A percentile compares a stretch with the other conserved stretches of the same genome.
phyloP scores from a whole-genome alignment of 1,284 basidiomycete species.

The Veloboletus limbatus region DNA sequence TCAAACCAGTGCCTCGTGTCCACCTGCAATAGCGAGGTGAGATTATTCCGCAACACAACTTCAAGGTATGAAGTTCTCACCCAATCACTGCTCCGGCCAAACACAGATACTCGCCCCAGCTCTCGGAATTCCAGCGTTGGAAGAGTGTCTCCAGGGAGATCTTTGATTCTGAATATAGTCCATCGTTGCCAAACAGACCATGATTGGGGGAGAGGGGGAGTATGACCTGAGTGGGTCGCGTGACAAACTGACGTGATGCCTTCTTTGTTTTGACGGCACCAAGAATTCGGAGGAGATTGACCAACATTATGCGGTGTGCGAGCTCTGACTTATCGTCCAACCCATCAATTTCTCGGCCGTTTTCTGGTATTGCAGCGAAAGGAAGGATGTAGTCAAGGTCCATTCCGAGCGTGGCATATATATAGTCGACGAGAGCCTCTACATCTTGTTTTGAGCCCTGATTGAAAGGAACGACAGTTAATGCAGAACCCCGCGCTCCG shows the following conservation, averaged over 20 bases:
- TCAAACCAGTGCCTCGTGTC: conserved; percentile 98
- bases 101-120: conserved; percentile 98
- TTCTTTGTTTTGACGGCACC: conserved; percentile 98
- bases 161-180: conserved; percentile 98
- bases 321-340: conserved; percentile 97
- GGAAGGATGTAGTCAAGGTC: conserved; percentile 98
- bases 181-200: conserved; percentile 96
- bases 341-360: conserved; percentile 96
- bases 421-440: conserved; percentile 96
- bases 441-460: conserved; percentile 98
- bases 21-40: conserved; percentile 51
- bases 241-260: conserved; percentile 93
- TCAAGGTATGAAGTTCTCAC: conserved; percentile 38
- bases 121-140: conserved; percentile 97
- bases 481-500: conserved; percentile 90
- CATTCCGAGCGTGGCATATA: conserved; percentile 91
- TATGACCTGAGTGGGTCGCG: conserved; percentile 96
- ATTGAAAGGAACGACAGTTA: conserved; percentile 98
- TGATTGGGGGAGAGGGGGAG: conserved; percentile 97
- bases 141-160: conserved; percentile 97
- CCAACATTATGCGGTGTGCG: conserved; percentile 95
- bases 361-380: conserved; percentile 97
- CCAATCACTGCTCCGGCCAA: conserved; percentile 98
- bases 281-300: conserved; percentile 91
- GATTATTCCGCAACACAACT: background rate